These are phyloP conservation scores for Colletotrichum lentis DNA, from an alignment of 2,329 filamentous ascomycete species.

Conservation along the genomic window DNA sequence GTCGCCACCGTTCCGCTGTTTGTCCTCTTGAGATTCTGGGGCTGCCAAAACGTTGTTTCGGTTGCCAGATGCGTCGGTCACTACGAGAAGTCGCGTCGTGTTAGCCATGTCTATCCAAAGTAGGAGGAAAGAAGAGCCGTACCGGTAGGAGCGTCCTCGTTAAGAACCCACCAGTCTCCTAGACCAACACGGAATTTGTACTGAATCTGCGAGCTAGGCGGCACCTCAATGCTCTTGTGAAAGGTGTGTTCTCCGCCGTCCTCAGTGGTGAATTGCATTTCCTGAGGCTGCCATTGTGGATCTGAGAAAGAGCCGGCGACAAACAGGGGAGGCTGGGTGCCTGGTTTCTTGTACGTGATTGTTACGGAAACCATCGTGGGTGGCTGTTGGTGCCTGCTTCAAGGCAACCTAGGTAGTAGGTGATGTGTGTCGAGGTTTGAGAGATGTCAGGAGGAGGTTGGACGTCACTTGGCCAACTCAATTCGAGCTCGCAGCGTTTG, in stretches of 20 bases:
- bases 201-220: constrained; percentile 68
- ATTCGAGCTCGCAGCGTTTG: constrained; percentile 6
- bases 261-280: constrained; percentile 67
- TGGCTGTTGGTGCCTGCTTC: constrained; percentile 1
- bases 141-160: constrained; percentile 70
- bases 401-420: background rate
- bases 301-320: constrained; percentile 74
- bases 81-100: constrained; percentile 39
- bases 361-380: constrained; percentile 53
- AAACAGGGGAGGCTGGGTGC: constrained; percentile 72
- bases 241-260: constrained; percentile 66
- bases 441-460: background rate
- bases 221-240: constrained; percentile 61
- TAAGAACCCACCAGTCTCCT: constrained; percentile 74
- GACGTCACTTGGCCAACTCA: constrained; percentile 28
- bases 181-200: constrained; percentile 78
- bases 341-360: constrained; percentile 68
- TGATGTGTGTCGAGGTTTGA: constrained; percentile 41
- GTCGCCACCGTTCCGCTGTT: constrained; percentile 24
- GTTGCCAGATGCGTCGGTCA: constrained; percentile 56
- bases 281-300: constrained; percentile 71
- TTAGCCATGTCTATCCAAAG: constrained; percentile 15
- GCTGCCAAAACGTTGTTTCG: constrained; percentile 57
- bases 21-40: constrained; percentile 19
- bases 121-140: constrained; percentile 41